Evolutionary conservation across 2,329 filamentous ascomycete genomes (phyloP).

Genomic region (Chaetomiaceae sp.): DNA sequence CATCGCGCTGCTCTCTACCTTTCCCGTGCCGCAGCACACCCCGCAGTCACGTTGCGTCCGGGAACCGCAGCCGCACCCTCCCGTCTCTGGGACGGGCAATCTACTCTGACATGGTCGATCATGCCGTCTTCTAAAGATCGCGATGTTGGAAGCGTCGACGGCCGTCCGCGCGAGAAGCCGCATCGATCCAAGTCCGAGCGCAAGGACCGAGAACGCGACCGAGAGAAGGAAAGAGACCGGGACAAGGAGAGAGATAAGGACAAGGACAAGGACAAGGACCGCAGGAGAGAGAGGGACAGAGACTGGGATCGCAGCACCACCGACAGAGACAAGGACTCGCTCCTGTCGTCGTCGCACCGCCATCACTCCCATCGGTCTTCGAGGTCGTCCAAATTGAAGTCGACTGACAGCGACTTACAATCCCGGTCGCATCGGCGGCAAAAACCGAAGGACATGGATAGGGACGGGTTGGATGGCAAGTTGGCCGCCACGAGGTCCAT

Average conservation of each 20-base stretch:
- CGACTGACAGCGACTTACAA: slow-evolving; percentile 35
- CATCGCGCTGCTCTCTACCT: too few relatives aligned
- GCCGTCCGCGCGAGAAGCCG: slow-evolving; percentile 35
- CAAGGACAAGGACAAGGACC: slow-evolving; percentile 28
- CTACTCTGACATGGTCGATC: slow-evolving; percentile 23
- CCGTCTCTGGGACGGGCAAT: slow-evolving; percentile 18
- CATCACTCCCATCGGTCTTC: slow-evolving; percentile 35
- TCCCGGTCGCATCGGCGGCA: slow-evolving; percentile 34
- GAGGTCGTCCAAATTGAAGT: slow-evolving; percentile 36
- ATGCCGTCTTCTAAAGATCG: slow-evolving; percentile 27
- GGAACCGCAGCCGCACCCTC: slow-evolving; percentile 13
- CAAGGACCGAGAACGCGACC: slow-evolving; percentile 24
- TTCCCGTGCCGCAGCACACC: slow-evolving; percentile 12
- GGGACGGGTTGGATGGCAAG: slow-evolving; percentile 20
- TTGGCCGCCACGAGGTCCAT: slow-evolving; percentile 31
- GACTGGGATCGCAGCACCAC: slow-evolving; percentile 27
- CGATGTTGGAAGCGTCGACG: slow-evolving; percentile 32
- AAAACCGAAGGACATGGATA: slow-evolving; percentile 32
- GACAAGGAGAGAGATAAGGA: slow-evolving; percentile 25
- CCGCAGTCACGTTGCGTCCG: slow-evolving; percentile 4
- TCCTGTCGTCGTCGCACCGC: slow-evolving; percentile 17
- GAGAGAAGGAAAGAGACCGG: slow-evolving; percentile 20
- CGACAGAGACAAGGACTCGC: slow-evolving; percentile 26
- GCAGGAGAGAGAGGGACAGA: slow-evolving; percentile 26
- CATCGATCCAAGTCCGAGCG: slow-evolving; percentile 25